Conservation (phyloP, 148 eudicot species). For the Rhododendron ferrugineum region DNA sequence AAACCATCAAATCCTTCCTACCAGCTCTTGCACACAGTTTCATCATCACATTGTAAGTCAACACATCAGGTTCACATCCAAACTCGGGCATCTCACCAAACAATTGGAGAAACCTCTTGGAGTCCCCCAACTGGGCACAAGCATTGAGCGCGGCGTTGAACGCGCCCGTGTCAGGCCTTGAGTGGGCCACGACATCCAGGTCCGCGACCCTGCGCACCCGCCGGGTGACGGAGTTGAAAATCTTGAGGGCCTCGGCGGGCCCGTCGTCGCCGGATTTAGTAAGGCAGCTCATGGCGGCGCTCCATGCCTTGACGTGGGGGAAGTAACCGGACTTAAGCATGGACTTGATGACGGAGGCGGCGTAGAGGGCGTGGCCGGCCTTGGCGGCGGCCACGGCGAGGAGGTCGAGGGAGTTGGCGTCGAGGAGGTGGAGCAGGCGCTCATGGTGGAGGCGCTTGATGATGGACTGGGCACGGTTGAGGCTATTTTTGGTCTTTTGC, state of each 20-base stretch:
- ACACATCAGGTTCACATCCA: slow-evolving; percentile 60
- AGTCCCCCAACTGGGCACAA: slow-evolving; percentile 73
- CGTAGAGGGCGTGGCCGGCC: slow-evolving; percentile 64
- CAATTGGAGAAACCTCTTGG: slow-evolving; percentile 47
- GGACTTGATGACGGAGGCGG: slow-evolving; percentile 65
- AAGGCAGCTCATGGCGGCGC: slow-evolving; percentile 75
- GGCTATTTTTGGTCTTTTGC: slow-evolving; percentile 45
- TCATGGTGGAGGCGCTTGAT: slow-evolving; percentile 73
- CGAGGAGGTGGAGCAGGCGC: slow-evolving; percentile 88
- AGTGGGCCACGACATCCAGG: slow-evolving; percentile 28
- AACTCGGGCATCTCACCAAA: slow-evolving; percentile 74
- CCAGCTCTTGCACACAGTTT: slow-evolving; percentile 64
- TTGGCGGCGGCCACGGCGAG: slow-evolving; percentile 74
- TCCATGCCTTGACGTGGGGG: slow-evolving; percentile 97
- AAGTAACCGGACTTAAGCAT: slow-evolving; percentile 79
- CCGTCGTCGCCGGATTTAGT: slow-evolving; percentile 65
- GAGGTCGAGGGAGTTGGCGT: slow-evolving; percentile 82
- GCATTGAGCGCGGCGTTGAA: slow-evolving; percentile 88
- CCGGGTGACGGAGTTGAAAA: slow-evolving; percentile 37
- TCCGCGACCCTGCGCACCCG: slow-evolving; percentile 45
- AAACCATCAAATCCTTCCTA: slow-evolving; percentile 76
- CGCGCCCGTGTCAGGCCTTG: slow-evolving; percentile 72
- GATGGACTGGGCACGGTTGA: slow-evolving; percentile 77
- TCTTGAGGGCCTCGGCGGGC: slow-evolving; percentile 50
- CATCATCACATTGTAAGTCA: slow-evolving; percentile 85